Base-by-base conservation (phyloP, 352 stramenopile species). In the Phytophthora kernoviae region DNA sequence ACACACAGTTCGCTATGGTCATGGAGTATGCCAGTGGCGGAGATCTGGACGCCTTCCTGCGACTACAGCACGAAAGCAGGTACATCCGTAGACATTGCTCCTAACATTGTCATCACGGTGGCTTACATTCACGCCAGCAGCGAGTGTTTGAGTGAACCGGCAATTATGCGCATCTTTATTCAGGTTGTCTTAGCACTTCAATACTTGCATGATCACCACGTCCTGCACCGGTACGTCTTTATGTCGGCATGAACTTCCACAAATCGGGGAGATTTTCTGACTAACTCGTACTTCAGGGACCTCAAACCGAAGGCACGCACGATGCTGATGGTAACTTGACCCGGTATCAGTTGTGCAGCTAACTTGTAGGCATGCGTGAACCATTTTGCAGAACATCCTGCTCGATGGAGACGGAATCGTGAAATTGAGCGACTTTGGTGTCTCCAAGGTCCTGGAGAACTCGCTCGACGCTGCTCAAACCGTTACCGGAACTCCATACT, bases 11-110 rank as follows among this genome's bases (percentile, higher is more conserved):
- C 11, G 67, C 50, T 24, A 86, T 94, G 41, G 37, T 94, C 40
- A 93, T 94, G 83, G 87, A 96, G 52, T 91, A 86, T 54, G 78
- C 87, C 1, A 70, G 56, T 21, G 72, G 77, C 5, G 85, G 85
- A 17, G 81, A 91, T 39, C 62, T 94, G 21, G 70, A 84, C n/a
- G 20, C 20, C 2, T 79, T 80, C n/a, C 54, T 94, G 20, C 60
- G 37, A 21, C 50, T 22, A 10, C 45, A 68, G 15, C 65, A 57
- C 15, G 46, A 68, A 17, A 70, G 30, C 51, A 51, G n/a, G 65
- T 72, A 46, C 39, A 53, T 4, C n/a, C 2, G 22, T n/a, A 8
- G 14, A 30, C 12, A 20, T 12, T 46, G 17, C 3, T 46, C 24
- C 17, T 54, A 4, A 18, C 26, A 40, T 42, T 41, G 24, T 34